These are phyloP conservation scores for Penicillium sp. DNA, from an alignment of 2,329 filamentous ascomycete genomes.

Conservation along the genomic window DNA sequence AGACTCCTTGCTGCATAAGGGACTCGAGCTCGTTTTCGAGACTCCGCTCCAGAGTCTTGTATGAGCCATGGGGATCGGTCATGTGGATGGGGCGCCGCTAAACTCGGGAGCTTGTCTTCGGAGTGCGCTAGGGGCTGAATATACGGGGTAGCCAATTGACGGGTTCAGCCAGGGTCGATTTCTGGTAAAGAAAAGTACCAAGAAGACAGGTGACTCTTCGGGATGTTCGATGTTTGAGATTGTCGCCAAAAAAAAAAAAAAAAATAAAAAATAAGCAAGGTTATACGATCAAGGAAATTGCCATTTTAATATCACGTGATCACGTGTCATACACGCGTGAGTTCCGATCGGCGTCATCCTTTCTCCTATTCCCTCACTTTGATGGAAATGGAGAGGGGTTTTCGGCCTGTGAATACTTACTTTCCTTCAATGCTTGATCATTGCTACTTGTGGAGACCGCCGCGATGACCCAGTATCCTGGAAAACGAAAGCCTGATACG, in stretches of 20 bases:
- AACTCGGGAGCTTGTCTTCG: constrained; percentile 7
- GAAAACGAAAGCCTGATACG: constrained; percentile 16
- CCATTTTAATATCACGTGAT: neutral
- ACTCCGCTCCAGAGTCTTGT: constrained; percentile 27
- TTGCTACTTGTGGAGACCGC: neutral
- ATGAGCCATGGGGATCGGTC: constrained; percentile 27
- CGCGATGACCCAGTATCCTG: constrained; percentile 7
- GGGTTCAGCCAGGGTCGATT: neutral
- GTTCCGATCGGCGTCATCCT: neutral
- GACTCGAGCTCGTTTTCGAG: constrained; percentile 24
- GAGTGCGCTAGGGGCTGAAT: constrained; percentile 1
- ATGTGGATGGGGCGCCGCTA: constrained; percentile 21
- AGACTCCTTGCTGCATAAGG: constrained; percentile 27
- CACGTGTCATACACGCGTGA: neutral
- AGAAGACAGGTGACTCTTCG: neutral
- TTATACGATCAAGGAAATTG: neutral
- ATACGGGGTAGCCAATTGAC: neutral
- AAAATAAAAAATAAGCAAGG: neutral
- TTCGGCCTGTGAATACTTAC: neutral
- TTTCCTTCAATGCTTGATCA: neutral
- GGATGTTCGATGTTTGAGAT: neutral
- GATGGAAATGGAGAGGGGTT: neutral
- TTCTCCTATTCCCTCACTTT: neutral
- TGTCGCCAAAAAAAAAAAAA: neutral
- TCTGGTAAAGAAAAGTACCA: neutral